Evolutionary conservation across 306 rosid genomes (phyloP), one percentile per base, ranked within the genome.

Genomic region (Canavalia ensiformis): DNA sequence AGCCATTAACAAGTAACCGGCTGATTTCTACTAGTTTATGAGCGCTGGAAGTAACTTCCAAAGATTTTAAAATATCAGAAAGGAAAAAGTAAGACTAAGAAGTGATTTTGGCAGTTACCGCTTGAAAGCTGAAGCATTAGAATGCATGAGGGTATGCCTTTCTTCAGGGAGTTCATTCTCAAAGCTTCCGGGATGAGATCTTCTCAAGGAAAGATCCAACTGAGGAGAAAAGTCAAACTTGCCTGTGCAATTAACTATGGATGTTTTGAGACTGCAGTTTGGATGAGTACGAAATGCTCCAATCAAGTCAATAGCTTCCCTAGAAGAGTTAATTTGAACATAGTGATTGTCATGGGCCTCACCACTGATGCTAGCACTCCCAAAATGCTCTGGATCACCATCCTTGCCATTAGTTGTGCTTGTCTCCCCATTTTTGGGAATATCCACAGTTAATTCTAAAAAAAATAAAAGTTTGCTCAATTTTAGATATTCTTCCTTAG

Each of bases 201-300:
- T 82, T 92, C 90, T 90, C 41, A 96, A 89, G 77, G 99, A 90
- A 77, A 96, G 98, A 88, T 96, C 95, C 86, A 96, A 83, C 13
- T 86, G 92, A 7, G 94, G 92, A 83, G 86, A 84, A 83, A 73
- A 72, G 63, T 89, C 88, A 72, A 84, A 88, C 74, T 82, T 87
- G 72, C 86, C 84, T 30, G 84, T 82, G 83, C 87, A 88, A 82
- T 89, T 72, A 68, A 87, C 84, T 50, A 90, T 85, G 67, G 90
- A 79, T 68, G 54, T 90, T 80, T 63, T 85, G 35, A 68, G 80
- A 77, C 76, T 60, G 89, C 82, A 72, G 69, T 81, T 82, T 50
- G 88, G 88, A 81, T 80, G 82, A 37, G 81, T 84, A 67, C 50
- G 82, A 81, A 83, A 88, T 81, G 89, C 85, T 85, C 92, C 93